These are phyloP conservation scores for Podaxis mareebaensis DNA, from an alignment of 768 basidiomycete genomes.

Conservation along the genomic window DNA sequence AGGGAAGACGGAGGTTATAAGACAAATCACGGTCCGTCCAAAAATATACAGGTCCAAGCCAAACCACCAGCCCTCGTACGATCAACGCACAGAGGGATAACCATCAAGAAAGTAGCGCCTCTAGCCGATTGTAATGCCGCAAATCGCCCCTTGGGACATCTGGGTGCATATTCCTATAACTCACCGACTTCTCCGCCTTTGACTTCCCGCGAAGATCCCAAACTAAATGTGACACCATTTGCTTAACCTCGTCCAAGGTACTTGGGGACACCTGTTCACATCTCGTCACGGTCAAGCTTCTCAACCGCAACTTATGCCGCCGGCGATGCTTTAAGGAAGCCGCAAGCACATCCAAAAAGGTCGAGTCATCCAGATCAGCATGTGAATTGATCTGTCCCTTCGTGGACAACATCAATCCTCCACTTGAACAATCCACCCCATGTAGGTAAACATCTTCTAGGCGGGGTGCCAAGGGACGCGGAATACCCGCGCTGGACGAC, in stretches of 20 bases:
- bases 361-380: slow-evolving; percentile 39
- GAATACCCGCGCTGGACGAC: background rate
- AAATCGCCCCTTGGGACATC: slow-evolving; percentile 16
- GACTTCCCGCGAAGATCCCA: slow-evolving; percentile 33
- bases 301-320: slow-evolving; percentile 27
- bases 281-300: slow-evolving; percentile 37
- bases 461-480: slow-evolving; percentile 31
- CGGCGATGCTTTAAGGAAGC: slow-evolving; percentile 32
- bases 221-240: slow-evolving; percentile 32
- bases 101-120: slow-evolving; percentile 24
- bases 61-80: background rate
- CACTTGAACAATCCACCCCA: slow-evolving; percentile 38
- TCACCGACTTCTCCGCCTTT: slow-evolving; percentile 28
- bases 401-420: slow-evolving; percentile 40
- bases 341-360: slow-evolving; percentile 40
- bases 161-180: slow-evolving; percentile 29
- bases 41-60: slow-evolving; percentile 10
- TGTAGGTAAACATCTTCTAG: slow-evolving; percentile 40
- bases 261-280: slow-evolving; percentile 30
- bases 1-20: background rate
- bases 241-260: slow-evolving; percentile 27
- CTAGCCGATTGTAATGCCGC: slow-evolving; percentile 37
- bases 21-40: slow-evolving; percentile 3
- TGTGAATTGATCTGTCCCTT: slow-evolving; percentile 33
- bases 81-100: background rate